These are phyloP conservation scores for Neurospora cerealis DNA, from an alignment of 495 filamentous ascomycete genomes.

Conservation along the genomic window DNA sequence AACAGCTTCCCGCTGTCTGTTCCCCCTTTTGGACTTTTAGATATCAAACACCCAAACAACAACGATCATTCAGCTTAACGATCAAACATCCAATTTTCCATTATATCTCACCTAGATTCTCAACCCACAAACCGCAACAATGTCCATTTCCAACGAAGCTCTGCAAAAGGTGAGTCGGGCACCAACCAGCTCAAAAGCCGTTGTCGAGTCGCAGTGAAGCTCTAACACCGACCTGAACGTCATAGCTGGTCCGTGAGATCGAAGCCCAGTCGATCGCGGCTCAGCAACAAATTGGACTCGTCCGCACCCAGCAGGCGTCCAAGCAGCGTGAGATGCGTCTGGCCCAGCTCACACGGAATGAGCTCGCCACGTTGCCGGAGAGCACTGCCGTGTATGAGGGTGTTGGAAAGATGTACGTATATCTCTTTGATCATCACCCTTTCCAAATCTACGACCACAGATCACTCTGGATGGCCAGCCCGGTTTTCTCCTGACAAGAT, in stretches of 20 bases:
- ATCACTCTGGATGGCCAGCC: neutral
- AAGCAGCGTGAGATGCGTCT: conserved; percentile 87
- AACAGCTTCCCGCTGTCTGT: neutral
- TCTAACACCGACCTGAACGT: neutral
- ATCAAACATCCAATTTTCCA: neutral
- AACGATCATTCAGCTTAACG: neutral
- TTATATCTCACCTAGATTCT: neutral
- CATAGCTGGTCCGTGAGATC: conserved; percentile 84
- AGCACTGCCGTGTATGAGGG: conserved; percentile 86
- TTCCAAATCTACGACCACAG: conserved; percentile 4
- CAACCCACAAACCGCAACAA: conserved; percentile 26
- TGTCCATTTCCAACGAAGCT: conserved; percentile 96
- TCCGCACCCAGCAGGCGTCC: conserved; percentile 71
- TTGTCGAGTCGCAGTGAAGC: neutral
- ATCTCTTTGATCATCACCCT: neutral
- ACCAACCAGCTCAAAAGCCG: neutral
- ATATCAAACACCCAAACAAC: neutral
- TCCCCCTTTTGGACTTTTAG: neutral
- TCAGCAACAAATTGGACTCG: conserved; percentile 84
- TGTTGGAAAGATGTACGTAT: conserved; percentile 85
- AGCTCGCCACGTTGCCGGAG: conserved; percentile 66
- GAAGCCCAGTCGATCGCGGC: conserved; percentile 77
- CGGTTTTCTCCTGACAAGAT: neutral
- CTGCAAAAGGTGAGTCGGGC: conserved; percentile 66
- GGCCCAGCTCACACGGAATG: conserved; percentile 76